phyloP scores from a whole-genome alignment of 2,329 filamentous ascomycete species.

The Boeremia exigua region DNA sequence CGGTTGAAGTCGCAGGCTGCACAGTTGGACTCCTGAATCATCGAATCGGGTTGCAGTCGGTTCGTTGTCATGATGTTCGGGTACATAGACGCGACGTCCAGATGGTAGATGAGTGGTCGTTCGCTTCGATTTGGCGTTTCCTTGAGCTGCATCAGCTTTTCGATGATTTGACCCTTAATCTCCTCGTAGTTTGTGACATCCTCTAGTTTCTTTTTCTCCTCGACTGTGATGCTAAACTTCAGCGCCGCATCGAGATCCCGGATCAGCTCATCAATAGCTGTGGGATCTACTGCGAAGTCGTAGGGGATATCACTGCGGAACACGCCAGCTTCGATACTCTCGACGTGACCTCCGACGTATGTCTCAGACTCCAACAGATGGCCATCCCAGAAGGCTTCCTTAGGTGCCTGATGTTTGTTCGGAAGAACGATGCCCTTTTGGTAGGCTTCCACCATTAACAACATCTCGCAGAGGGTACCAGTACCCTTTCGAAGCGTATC shows the following conservation, averaged over 20 bases:
- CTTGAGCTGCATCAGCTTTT: constrained; percentile 74
- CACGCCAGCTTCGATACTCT: constrained; percentile 98
- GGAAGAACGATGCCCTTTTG: constrained; percentile 89
- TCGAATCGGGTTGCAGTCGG: constrained; percentile 95
- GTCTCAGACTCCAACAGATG: constrained; percentile 96
- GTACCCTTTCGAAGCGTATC: constrained; percentile 95
- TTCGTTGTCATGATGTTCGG: constrained; percentile 99
- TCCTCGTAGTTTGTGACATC: constrained; percentile 60
- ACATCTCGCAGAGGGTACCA: constrained; percentile 98
- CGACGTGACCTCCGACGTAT: constrained; percentile 97
- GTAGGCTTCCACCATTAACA: constrained; percentile 98
- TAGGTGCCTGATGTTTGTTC: constrained; percentile 91
- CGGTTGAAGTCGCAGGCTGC: constrained; percentile 98
- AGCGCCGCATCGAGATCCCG: constrained; percentile 86
- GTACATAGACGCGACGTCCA: constrained; percentile 99
- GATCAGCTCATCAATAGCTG: constrained; percentile 87
- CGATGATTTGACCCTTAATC: constrained; percentile 80
- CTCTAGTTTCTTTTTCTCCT: constrained; percentile 60
- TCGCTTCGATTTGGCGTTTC: constrained; percentile 84
- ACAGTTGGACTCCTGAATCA: constrained; percentile 95
- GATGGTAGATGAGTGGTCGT: constrained; percentile 90
- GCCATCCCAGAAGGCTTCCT: constrained; percentile 95
- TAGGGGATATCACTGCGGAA: constrained; percentile 95
- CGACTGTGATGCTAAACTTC: constrained; percentile 72
- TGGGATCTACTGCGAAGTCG: constrained; percentile 88